A percentile compares a stretch with the other conserved stretches of the same genome.
Conservation (phyloP, 2,329 filamentous ascomycete species). For the Celoporthe dispersa region DNA sequence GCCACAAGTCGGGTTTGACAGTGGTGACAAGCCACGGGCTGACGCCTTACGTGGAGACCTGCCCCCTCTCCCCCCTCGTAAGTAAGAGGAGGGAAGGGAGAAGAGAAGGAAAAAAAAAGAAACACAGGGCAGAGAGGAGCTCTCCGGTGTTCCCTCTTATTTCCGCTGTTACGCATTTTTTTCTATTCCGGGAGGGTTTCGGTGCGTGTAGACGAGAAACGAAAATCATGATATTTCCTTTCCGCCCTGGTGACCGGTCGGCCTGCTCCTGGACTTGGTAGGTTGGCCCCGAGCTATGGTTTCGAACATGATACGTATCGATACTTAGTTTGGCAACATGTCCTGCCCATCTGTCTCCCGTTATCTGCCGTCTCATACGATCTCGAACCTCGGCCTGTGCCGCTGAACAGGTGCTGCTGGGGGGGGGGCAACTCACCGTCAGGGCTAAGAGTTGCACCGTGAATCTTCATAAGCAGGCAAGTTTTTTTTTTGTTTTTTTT, state of each 20-base stretch:
- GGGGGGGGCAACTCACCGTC: too few relatives aligned
- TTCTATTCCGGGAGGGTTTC: conserved; percentile 6
- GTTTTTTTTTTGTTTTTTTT: background rate
- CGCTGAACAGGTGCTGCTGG: background rate
- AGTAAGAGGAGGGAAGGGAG: too few relatives aligned
- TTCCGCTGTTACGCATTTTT: conserved; percentile 8
- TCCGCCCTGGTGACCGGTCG: conserved; percentile 1
- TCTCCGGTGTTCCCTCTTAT: background rate
- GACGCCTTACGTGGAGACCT: conserved; percentile 2
- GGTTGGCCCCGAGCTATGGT: conserved; percentile 12
- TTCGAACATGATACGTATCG: conserved; percentile 18
- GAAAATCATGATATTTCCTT: conserved; percentile 12
- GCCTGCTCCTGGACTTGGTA: conserved; percentile 15
- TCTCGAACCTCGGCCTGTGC: conserved; percentile 2
- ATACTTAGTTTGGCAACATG: background rate
- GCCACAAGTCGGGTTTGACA: conserved; percentile 6
- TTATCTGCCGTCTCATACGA: conserved; percentile 5
- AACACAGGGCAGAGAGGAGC: background rate
- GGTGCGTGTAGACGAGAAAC: conserved; percentile 7
- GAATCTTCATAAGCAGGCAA: background rate
- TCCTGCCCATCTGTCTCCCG: background rate
- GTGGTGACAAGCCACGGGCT: conserved; percentile 5
- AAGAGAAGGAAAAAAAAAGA: background rate
- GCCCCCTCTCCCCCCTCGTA: background rate
- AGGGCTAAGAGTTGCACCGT: background rate